Conservation (phyloP, 2,329 filamentous ascomycete genomes). For the Pestalotiopsis sp. region DNA sequence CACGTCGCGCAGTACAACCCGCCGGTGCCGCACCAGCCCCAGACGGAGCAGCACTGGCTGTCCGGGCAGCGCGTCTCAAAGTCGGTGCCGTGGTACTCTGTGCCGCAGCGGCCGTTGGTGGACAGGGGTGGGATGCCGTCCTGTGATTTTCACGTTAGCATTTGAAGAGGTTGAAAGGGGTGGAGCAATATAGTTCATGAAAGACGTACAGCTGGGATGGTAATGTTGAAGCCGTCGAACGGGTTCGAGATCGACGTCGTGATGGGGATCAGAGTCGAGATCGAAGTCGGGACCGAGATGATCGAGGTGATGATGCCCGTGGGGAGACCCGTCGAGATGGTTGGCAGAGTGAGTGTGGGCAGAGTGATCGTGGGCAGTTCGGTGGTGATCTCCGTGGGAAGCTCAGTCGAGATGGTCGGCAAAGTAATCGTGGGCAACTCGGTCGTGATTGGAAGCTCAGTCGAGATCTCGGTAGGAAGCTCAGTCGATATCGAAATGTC, state of each 20-base stretch:
- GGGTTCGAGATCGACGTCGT: not conserved
- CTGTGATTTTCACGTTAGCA: not conserved
- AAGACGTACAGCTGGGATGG: not conserved
- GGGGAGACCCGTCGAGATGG: not conserved
- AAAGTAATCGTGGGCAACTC: not conserved
- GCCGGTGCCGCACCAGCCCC: not conserved
- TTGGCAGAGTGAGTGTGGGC: not conserved
- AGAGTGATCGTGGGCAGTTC: not conserved
- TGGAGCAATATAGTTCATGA: no score
- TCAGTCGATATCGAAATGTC: not conserved
- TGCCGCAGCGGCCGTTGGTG: not conserved
- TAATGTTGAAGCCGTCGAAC: not conserved
- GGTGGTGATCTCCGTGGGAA: not conserved
- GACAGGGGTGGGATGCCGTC: not conserved
- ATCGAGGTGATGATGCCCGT: not conserved
- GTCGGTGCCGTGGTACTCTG: constrained; percentile 1
- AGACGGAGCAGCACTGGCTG: not conserved
- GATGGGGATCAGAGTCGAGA: not conserved
- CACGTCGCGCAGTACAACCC: not conserved
- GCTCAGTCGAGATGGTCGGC: not conserved
- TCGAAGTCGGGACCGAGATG: not conserved
- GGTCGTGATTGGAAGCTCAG: not conserved
- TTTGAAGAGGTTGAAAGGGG: no score
- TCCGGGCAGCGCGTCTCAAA: not conserved
- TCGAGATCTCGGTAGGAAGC: not conserved